These are phyloP conservation scores for Plasmodium berghei DNA, from an alignment of 169 alveolate species.

Conservation along the genomic window DNA sequence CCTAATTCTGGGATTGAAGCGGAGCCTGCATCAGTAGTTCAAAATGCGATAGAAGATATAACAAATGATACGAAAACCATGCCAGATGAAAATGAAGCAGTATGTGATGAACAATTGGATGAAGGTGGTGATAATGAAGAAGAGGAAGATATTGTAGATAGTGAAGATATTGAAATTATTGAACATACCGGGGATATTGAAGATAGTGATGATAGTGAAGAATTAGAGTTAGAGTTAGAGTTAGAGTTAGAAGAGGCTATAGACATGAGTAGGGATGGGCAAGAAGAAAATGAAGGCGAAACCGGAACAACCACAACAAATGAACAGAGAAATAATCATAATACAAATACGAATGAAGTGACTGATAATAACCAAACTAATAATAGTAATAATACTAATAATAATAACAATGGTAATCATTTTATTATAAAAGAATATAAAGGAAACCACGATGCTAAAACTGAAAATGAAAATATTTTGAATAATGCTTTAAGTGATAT, in stretches of 20 bases:
- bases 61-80: not conserved
- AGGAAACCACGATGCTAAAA: not conserved
- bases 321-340: not conserved
- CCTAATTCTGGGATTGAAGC: not conserved
- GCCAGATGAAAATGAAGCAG: not conserved
- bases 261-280: not conserved
- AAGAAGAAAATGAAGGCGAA: not conserved
- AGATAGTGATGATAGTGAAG: too few relatives aligned
- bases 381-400: not conserved
- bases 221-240: too few relatives aligned
- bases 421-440: not conserved
- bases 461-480: not conserved
- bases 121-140: not conserved
- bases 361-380: not conserved
- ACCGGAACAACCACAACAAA: not conserved
- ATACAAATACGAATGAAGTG: not conserved
- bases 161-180: not conserved
- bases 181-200: too few relatives aligned
- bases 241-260: not conserved
- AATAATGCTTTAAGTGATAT: not conserved
- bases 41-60: not conserved
- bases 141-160: not conserved
- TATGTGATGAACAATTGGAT: not conserved
- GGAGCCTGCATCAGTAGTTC: not conserved
- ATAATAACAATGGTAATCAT: not conserved